These are phyloP conservation scores for Solanum habrochaites DNA, from an alignment of 257 asterid species.

Conservation along the genomic window DNA sequence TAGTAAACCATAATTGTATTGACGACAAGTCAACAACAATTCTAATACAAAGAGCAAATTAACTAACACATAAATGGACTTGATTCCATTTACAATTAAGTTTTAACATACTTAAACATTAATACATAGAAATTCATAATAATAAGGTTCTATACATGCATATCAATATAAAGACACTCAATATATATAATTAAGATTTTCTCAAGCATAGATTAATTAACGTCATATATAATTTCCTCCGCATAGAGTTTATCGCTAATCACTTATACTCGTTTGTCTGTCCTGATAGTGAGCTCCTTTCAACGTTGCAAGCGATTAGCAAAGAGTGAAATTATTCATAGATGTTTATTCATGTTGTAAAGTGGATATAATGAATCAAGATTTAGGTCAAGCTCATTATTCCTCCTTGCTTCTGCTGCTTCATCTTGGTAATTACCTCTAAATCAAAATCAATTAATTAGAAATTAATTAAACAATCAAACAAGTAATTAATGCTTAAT, in stretches of 20 bases:
- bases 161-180: neutral
- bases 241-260: neutral
- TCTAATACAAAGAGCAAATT: neutral
- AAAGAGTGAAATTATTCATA: neutral
- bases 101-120: neutral
- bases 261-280: neutral
- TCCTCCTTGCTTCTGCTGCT: slow-evolving; percentile 43
- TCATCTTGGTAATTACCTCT: slow-evolving; percentile 39
- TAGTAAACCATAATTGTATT: neutral
- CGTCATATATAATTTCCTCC: neutral
- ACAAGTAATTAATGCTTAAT: neutral
- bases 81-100: neutral
- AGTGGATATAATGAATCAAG: slow-evolving; percentile 70
- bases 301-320: neutral
- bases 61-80: neutral
- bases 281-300: neutral
- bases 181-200: neutral
- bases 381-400: slow-evolving; percentile 60
- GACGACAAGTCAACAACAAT: neutral
- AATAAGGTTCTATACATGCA: neutral
- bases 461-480: neutral
- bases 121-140: neutral
- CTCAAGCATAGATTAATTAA: neutral
- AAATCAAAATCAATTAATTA: neutral
- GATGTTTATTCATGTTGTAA: slow-evolving; percentile 16